Conservation (phyloP, 2,329 filamentous ascomycete species). For the Sporothrix phasma region DNA sequence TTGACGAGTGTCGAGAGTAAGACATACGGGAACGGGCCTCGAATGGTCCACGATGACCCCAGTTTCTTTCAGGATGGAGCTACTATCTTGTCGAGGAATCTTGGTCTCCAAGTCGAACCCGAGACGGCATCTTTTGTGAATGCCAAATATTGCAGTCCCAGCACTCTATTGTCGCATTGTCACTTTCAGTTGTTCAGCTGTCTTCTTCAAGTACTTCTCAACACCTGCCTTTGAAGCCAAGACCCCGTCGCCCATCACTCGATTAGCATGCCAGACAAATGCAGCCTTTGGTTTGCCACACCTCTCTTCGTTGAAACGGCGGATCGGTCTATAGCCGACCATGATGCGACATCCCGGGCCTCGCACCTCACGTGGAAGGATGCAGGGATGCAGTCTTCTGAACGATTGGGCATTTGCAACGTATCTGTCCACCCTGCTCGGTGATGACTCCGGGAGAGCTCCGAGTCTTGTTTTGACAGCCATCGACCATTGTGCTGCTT, state of each 20-base stretch:
- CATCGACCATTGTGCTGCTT: background rate
- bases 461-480: background rate
- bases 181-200: too few relatives aligned
- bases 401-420: background rate
- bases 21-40: background rate
- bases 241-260: background rate
- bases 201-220: too few relatives aligned
- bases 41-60: slow-evolving; percentile 4
- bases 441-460: background rate
- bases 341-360: slow-evolving; percentile 8
- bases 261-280: slow-evolving; percentile 1
- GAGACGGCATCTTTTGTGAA: background rate
- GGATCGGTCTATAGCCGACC: background rate
- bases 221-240: too few relatives aligned
- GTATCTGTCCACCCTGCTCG: background rate
- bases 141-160: background rate
- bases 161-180: background rate
- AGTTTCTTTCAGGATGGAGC: background rate
- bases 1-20: background rate
- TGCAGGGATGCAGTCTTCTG: background rate
- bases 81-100: background rate
- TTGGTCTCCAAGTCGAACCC: background rate
- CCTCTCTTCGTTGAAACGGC: background rate
- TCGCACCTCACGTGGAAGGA: slow-evolving; percentile 9
- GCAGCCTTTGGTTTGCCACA: background rate